These are phyloP conservation scores for Chondrostereum purpureum DNA, from an alignment of 1,284 basidiomycete species.

Conservation along the genomic window DNA sequence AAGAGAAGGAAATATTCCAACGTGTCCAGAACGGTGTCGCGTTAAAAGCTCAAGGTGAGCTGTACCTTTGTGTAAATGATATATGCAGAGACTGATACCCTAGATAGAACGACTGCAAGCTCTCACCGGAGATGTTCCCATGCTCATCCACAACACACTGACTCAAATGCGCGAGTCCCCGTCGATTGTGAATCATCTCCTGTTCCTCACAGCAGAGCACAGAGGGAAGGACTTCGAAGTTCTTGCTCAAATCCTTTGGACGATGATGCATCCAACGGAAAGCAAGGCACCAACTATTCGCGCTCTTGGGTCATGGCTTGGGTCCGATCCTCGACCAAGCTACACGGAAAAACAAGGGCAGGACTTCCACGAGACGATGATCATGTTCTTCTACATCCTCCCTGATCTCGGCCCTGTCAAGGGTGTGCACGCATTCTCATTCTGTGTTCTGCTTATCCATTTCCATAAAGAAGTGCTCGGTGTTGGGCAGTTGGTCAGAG, in stretches of 20 bases:
- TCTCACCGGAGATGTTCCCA: constrained; percentile 27
- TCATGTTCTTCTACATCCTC: neutral
- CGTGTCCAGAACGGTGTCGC: neutral
- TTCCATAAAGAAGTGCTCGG: neutral
- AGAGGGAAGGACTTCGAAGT: constrained; percentile 31
- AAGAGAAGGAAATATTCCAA: constrained; percentile 35
- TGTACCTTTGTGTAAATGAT: neutral
- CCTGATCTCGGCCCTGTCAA: neutral
- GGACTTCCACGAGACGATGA: neutral
- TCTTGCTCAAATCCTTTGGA: constrained; percentile 25
- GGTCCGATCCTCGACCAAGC: neutral
- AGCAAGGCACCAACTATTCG: neutral
- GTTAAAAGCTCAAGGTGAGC: neutral
- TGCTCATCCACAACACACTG: constrained; percentile 19
- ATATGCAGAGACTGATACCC: neutral
- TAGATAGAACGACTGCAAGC: constrained; percentile 33
- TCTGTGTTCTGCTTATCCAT: too few species aligned
- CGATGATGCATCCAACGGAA: constrained; percentile 17
- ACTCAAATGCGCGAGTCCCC: neutral
- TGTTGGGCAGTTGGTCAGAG: neutral
- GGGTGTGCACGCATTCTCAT: neutral
- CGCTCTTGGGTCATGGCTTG: neutral
- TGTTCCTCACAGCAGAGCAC: constrained; percentile 12
- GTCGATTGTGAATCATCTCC: constrained; percentile 19
- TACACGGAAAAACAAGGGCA: neutral